These are phyloP conservation scores for Apiospora aurea DNA, from an alignment of 2,329 filamentous ascomycete genomes.

Conservation along the genomic window DNA sequence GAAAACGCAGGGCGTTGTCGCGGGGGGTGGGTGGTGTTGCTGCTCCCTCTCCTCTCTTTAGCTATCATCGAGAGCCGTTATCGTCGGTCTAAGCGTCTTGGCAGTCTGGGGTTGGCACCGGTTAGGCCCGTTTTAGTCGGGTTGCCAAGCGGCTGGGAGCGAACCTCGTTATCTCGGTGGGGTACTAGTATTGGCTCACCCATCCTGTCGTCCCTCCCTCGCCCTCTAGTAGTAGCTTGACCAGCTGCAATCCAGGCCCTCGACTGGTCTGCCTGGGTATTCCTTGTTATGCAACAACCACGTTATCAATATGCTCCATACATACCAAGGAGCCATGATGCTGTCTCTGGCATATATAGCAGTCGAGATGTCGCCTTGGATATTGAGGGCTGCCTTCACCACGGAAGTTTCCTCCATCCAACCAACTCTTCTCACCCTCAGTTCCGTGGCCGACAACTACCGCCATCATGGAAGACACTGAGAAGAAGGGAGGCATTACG, in stretches of 20 bases:
- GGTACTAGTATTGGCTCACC: not conserved
- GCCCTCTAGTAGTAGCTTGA: not conserved
- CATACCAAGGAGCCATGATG: not conserved
- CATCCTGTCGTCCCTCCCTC: slow-evolving; percentile 5
- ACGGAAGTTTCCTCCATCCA: not conserved
- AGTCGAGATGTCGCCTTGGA: not conserved
- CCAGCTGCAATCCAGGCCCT: slow-evolving; percentile 14
- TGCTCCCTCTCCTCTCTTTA: not conserved
- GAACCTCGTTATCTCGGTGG: slow-evolving; percentile 20
- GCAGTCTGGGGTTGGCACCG: slow-evolving; percentile 11
- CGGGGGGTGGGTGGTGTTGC: not conserved
- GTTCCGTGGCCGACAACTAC: not conserved
- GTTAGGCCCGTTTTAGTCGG: not conserved
- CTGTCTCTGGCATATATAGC: slow-evolving; percentile 6
- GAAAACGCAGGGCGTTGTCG: not conserved
- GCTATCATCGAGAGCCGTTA: slow-evolving; percentile 17
- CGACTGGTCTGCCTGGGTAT: not conserved
- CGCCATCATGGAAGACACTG: slow-evolving; percentile 18
- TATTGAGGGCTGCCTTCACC: not conserved
- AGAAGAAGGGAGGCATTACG: slow-evolving; percentile 25
- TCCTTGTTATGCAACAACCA: slow-evolving; percentile 15
- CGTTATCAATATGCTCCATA: slow-evolving; percentile 16
- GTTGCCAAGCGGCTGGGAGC: slow-evolving; percentile 7
- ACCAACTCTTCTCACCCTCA: not conserved
- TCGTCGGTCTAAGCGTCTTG: slow-evolving; percentile 17